These are phyloP conservation scores for Odontarrhena argentea DNA, from an alignment of 345 rosid genomes.

Conservation along the genomic window DNA sequence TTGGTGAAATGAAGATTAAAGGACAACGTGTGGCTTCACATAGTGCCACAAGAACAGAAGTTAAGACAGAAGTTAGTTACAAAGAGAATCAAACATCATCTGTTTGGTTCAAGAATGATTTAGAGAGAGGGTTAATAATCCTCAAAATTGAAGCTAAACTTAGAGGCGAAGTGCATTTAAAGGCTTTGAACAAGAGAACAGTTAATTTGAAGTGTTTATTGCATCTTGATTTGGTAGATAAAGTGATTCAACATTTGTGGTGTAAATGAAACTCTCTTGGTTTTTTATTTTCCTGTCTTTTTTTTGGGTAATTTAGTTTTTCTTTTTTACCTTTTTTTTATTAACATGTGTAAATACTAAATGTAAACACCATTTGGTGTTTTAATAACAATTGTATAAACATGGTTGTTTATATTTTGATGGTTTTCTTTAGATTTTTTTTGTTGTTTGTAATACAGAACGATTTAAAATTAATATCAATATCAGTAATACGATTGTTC, in stretches of 20 bases:
- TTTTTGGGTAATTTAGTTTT: background rate
- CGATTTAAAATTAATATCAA: no score
- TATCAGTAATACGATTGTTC: no score
- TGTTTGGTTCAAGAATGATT: constrained; percentile 38
- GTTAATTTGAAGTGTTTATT: constrained; percentile 35
- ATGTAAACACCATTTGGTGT: no score
- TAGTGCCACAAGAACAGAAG: constrained; percentile 22
- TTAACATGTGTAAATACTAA: background rate
- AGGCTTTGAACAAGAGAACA: constrained; percentile 31
- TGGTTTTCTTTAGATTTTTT: no score
- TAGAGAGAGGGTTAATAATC: constrained; percentile 32
- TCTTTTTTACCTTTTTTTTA: background rate
- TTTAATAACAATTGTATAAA: no score
- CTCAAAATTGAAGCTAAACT: constrained; percentile 29
- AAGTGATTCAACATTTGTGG: constrained; percentile 29
- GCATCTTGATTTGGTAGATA: constrained; percentile 27
- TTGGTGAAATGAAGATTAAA: constrained; percentile 36
- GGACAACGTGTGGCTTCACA: constrained; percentile 35
- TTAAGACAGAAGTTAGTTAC: constrained; percentile 28
- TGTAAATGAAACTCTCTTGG: constrained; percentile 25
- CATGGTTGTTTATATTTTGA: no score
- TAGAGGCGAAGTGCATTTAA: constrained; percentile 39
- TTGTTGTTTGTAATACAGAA: no score
- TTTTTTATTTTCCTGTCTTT: background rate
- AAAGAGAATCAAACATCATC: constrained; percentile 22